Percentiles rank a stretch among this genome's conserved stretches.
Evolutionary conservation across 1,139 yeast species (phyloP).

Genomic region (Kodamaea derodonti): DNA sequence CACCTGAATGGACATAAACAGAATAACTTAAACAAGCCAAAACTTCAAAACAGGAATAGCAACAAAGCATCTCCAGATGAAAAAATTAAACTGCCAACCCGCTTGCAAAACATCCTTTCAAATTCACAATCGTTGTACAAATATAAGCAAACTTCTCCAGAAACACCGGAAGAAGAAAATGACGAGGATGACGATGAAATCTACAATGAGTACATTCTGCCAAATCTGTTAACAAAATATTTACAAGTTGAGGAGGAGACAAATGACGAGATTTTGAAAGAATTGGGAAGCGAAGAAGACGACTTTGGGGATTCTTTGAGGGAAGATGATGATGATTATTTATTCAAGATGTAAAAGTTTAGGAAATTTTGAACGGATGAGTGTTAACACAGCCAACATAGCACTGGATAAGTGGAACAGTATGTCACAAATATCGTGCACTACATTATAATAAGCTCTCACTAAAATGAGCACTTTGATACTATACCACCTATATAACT

Average conservation of each 20-base stretch:
- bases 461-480: too few relatives aligned
- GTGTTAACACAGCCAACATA: too few relatives aligned
- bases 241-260: slow-evolving; percentile 19
- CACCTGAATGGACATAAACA: too few relatives aligned
- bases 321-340: slow-evolving; percentile 29
- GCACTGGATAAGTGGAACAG: too few relatives aligned
- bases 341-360: slow-evolving; percentile 23
- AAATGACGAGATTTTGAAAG: slow-evolving; percentile 17
- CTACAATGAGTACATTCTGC: slow-evolving; percentile 42
- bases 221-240: slow-evolving; percentile 35
- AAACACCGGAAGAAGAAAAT: slow-evolving; percentile 6
- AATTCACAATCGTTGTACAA: slow-evolving; percentile 37
- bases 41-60: background rate
- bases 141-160: slow-evolving; percentile 13
- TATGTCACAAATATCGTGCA: too few relatives aligned
- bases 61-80: slow-evolving; percentile 2
- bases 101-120: slow-evolving; percentile 34
- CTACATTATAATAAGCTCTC: too few relatives aligned
- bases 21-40: background rate
- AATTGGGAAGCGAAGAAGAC: slow-evolving; percentile 18
- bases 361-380: too few relatives aligned
- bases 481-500: too few relatives aligned
- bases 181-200: slow-evolving; percentile 19
- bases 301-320: slow-evolving; percentile 25
- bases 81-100: slow-evolving; percentile 12